A percentile compares a stretch with the other conserved stretches of the same genome.
Evolutionary conservation across 768 basidiomycete genomes (phyloP).

Genomic region (Pleurotus tuoliensis): DNA sequence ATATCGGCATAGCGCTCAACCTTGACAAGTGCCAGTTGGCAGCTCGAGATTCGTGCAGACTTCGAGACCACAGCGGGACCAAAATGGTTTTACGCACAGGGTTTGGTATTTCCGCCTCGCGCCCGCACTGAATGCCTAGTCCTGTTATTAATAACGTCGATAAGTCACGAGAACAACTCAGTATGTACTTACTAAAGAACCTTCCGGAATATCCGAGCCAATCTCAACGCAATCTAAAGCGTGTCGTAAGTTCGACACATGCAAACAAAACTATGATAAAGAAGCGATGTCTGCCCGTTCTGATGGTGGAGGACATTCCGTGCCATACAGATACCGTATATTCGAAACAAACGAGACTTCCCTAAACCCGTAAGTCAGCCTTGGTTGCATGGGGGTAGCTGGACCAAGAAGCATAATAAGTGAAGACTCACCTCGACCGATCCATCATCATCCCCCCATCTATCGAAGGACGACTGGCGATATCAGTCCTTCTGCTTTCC

Average conservation of each 20-base stretch:
- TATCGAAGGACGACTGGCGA: neutral
- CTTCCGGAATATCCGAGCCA: constrained; percentile 4
- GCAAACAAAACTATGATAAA: neutral
- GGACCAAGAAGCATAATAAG: neutral
- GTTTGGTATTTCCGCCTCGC: neutral
- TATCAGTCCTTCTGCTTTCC: neutral
- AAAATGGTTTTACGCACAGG: neutral
- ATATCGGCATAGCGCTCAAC: neutral
- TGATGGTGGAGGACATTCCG: neutral
- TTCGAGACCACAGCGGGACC: neutral
- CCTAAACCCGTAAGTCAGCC: neutral
- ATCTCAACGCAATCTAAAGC: constrained; percentile 5
- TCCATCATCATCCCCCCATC: neutral
- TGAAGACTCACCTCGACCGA: neutral
- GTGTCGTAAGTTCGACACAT: neutral
- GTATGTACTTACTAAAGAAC: neutral
- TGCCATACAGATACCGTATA: neutral
- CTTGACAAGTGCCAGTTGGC: neutral
- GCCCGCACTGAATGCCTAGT: neutral
- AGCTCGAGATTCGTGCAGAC: neutral
- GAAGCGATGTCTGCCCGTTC: constrained; percentile 1
- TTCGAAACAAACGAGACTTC: neutral
- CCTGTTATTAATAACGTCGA: neutral
- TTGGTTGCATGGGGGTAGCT: neutral
- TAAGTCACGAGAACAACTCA: neutral